A percentile compares a stretch with the other conserved stretches of the same genome.
phyloP scores from a whole-genome alignment of 2,329 filamentous ascomycete genomes.

The Malbranchea zuffiana region DNA sequence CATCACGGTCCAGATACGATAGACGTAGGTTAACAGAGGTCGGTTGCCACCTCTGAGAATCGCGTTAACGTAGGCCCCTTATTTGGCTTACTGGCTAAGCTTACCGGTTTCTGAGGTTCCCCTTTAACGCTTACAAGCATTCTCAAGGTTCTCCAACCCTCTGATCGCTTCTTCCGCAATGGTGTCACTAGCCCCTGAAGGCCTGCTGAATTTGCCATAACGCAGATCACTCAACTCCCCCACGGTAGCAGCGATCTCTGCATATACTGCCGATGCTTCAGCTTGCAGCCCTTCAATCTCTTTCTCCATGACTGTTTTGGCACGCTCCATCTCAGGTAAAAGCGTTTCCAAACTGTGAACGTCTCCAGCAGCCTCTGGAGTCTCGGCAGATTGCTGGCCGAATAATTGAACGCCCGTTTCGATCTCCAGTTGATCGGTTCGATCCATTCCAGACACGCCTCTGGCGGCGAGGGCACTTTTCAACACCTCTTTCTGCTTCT shows the following conservation, averaged over 20 bases:
- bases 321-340: slow-evolving; percentile 57
- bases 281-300: slow-evolving; percentile 56
- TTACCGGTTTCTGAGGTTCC: too few species aligned
- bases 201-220: slow-evolving; percentile 57
- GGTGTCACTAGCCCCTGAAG: slow-evolving; percentile 45
- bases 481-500: slow-evolving; percentile 30
- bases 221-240: slow-evolving; percentile 70
- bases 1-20: too few species aligned
- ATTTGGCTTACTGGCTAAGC: too few species aligned
- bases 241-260: slow-evolving; percentile 54
- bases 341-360: slow-evolving; percentile 54
- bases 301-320: slow-evolving; percentile 53
- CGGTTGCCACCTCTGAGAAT: too few species aligned
- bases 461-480: slow-evolving; percentile 24
- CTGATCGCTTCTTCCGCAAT: slow-evolving; percentile 57
- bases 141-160: slow-evolving; percentile 53
- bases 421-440: slow-evolving; percentile 29
- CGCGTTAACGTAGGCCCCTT: too few species aligned
- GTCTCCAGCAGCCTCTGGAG: slow-evolving; percentile 35
- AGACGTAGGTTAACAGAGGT: too few species aligned
- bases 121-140: slow-evolving; percentile 44
- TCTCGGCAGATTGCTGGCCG: slow-evolving; percentile 36
- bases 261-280: slow-evolving; percentile 51
- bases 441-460: slow-evolving; percentile 25
- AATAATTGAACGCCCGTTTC: slow-evolving; percentile 49